phyloP scores from a whole-genome alignment of 2,329 filamentous ascomycete species.

The Ophiostoma novo-ulmi region DNA sequence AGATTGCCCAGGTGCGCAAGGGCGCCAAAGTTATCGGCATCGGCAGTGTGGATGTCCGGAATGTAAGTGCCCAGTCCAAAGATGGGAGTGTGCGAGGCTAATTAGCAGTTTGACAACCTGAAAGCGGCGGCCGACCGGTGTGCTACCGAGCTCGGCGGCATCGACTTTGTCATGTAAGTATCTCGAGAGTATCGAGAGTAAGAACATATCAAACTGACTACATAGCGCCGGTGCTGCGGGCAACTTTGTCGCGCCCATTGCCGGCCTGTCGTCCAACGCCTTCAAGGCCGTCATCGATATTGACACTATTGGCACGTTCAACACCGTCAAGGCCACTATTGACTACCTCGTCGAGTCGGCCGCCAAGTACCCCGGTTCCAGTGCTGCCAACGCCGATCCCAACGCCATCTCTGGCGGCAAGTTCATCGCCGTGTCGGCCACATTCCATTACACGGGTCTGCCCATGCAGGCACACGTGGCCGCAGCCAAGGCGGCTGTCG shows the following conservation, averaged over 20 bases:
- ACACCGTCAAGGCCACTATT: conserved; percentile 87
- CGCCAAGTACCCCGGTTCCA: conserved; percentile 39
- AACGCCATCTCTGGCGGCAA: conserved; percentile 58
- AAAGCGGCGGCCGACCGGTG: conserved; percentile 72
- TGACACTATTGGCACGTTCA: conserved; percentile 87
- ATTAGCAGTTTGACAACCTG: conserved; percentile 53
- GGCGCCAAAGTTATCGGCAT: conserved; percentile 85
- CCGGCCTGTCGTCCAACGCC: conserved; percentile 76
- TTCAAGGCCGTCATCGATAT: conserved; percentile 97
- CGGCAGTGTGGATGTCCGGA: conserved; percentile 72
- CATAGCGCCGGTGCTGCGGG: conserved; percentile 83
- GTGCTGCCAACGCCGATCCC: conserved; percentile 44
- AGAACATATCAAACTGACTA: background rate
- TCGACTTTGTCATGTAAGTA: conserved; percentile 88
- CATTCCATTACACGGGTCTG: conserved; percentile 83
- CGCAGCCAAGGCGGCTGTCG: conserved; percentile 85
- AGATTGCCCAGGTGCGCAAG: conserved; percentile 71
- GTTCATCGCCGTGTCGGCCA: conserved; percentile 85
- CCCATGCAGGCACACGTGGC: conserved; percentile 85
- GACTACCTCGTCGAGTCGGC: conserved; percentile 76
- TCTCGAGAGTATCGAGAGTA: background rate
- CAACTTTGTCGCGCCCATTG: conserved; percentile 86
- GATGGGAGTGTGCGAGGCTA: background rate
- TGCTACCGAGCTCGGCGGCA: conserved; percentile 73
- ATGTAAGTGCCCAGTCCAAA: conserved; percentile 31